Evolutionary conservation across 2,329 filamentous ascomycete genomes (phyloP).

Genomic region (Zopfia rhizophila): DNA sequence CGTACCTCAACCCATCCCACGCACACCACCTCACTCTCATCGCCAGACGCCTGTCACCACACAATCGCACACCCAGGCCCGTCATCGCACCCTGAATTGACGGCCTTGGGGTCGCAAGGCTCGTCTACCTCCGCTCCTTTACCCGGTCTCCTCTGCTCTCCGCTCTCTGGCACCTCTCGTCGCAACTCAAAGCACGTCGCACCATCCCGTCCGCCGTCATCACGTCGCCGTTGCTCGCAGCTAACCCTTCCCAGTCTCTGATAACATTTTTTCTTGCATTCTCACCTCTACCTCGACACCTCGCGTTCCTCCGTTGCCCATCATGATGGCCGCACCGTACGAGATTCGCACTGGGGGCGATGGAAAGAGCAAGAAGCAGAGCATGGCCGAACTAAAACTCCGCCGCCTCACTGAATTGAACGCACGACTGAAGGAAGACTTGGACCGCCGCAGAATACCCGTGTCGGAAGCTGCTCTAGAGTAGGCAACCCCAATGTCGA

Average conservation of each 20-base stretch:
- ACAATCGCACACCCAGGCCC: conserved; percentile 33
- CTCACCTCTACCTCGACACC: conserved; percentile 14
- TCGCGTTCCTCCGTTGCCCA: conserved; percentile 30
- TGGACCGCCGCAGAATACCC: conserved; percentile 94
- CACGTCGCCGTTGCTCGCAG: conserved; percentile 30
- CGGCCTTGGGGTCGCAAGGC: conserved; percentile 38
- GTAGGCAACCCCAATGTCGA: conserved; percentile 47
- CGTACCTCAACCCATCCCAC: conserved; percentile 24
- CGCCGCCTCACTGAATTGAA: conserved; percentile 96
- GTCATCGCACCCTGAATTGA: conserved; percentile 36
- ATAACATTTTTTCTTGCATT: conserved; percentile 20
- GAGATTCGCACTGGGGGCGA: conserved; percentile 73
- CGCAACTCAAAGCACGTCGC: conserved; percentile 42
- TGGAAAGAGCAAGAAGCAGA: conserved; percentile 94
- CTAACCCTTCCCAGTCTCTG: conserved; percentile 31
- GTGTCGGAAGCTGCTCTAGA: conserved; percentile 86
- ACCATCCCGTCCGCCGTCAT: conserved; percentile 35
- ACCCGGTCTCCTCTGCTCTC: conserved; percentile 25
- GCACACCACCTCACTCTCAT: conserved; percentile 32
- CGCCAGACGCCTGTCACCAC: conserved; percentile 31
- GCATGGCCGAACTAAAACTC: conserved; percentile 98
- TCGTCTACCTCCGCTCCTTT: conserved; percentile 49
- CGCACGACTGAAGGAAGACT: conserved; percentile 92
- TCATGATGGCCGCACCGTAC: conserved; percentile 69
- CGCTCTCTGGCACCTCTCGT: conserved; percentile 35